Conservation (phyloP, 768 basidiomycete genomes). For the Suillus hirtellus region DNA sequence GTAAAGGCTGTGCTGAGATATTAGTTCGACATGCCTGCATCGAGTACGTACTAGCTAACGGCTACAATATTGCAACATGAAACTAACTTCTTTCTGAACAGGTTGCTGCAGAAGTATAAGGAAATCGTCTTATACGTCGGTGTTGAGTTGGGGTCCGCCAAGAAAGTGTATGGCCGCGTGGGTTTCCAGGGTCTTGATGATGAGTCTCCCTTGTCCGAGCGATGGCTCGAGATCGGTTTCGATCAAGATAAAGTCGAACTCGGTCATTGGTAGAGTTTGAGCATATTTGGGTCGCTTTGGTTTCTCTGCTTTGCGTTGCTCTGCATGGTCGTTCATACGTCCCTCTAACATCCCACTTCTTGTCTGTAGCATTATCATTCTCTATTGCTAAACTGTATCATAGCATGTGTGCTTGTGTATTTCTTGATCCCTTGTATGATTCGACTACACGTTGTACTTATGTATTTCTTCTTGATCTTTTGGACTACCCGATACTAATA, state of each 20-base stretch:
- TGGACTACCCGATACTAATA: background rate
- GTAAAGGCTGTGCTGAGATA: slow-evolving; percentile 57
- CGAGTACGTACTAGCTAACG: slow-evolving; percentile 39
- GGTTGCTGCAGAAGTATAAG: slow-evolving; percentile 41
- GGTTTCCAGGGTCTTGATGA: slow-evolving; percentile 61
- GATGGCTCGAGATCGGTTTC: slow-evolving; percentile 70
- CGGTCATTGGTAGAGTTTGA: slow-evolving; percentile 63
- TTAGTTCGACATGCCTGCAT: slow-evolving; percentile 60
- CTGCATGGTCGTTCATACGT: background rate
- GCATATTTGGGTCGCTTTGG: background rate
- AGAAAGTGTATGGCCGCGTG: slow-evolving; percentile 58
- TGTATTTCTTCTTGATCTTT: background rate
- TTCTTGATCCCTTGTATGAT: background rate
- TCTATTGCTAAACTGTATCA: too few relatives aligned
- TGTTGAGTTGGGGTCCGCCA: slow-evolving; percentile 32
- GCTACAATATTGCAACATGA: background rate
- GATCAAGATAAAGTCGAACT: slow-evolving; percentile 44
- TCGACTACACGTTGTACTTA: background rate
- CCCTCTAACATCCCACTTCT: background rate
- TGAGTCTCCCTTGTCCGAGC: slow-evolving; percentile 29
- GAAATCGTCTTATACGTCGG: slow-evolving; percentile 69
- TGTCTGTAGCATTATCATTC: slow-evolving; percentile 7
- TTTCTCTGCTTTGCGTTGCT: background rate
- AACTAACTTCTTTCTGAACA: slow-evolving; percentile 19
- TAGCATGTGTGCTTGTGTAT: too few relatives aligned